phyloP scores from a whole-genome alignment of 805 yeast genomes.

The Hermanozyma aechmeae region DNA sequence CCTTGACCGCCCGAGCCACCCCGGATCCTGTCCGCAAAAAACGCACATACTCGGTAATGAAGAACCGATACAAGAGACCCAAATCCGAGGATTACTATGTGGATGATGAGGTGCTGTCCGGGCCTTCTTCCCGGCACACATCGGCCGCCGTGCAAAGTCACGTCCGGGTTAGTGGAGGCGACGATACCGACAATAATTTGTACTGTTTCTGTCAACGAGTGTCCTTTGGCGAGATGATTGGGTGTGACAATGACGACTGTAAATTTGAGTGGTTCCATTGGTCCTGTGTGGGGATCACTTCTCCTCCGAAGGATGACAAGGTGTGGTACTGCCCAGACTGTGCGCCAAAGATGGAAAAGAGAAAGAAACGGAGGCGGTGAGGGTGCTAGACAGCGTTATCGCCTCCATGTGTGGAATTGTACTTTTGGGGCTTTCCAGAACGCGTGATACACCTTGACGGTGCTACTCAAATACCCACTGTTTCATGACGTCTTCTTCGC shows the following conservation, averaged over 20 bases:
- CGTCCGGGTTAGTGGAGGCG: too few relatives aligned
- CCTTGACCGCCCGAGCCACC: constrained; percentile 2
- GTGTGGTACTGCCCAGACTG: constrained; percentile 92
- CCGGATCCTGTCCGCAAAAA: constrained; percentile 10
- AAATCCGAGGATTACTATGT: constrained; percentile 9
- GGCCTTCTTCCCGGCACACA: constrained; percentile 1
- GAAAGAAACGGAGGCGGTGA: constrained; percentile 32
- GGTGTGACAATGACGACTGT: constrained; percentile 88
- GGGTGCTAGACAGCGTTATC: background rate
- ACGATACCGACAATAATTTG: constrained; percentile 30
- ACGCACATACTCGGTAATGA: constrained; percentile 7
- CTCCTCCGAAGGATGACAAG: constrained; percentile 77
- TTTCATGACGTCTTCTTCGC: too few relatives aligned
- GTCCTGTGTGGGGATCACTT: constrained; percentile 82
- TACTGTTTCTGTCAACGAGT: constrained; percentile 93
- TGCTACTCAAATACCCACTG: too few relatives aligned
- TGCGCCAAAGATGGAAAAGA: constrained; percentile 37
- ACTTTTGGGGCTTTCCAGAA: background rate
- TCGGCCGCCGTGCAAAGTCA: too few relatives aligned
- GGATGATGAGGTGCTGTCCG: constrained; percentile 8
- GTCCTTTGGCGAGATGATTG: constrained; percentile 94
- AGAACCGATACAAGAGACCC: constrained; percentile 7
- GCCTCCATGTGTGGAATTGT: too few relatives aligned
- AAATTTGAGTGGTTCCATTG: constrained; percentile 94
- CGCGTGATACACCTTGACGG: background rate